Conservation (phyloP, 805 yeast species). For the Nakazawaea ernobii region DNA sequence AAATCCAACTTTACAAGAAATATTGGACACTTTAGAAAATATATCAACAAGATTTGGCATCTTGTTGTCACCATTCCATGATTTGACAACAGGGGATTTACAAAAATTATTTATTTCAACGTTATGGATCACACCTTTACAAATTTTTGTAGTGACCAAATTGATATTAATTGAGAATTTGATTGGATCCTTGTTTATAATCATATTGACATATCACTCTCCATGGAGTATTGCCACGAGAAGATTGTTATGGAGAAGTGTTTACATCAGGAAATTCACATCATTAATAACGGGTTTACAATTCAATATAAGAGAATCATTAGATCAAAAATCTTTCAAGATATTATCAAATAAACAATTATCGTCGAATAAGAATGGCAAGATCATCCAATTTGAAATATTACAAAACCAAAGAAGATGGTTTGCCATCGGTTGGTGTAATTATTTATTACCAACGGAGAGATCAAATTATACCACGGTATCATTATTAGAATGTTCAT, state of each 20-base stretch:
- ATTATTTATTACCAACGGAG: constrained; percentile 45
- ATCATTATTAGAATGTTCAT: constrained; percentile 23
- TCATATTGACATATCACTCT: constrained; percentile 38
- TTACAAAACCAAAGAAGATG: constrained; percentile 57
- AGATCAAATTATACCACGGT: constrained; percentile 42
- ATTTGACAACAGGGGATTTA: constrained; percentile 18
- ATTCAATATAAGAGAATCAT: constrained; percentile 12
- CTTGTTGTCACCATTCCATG: constrained; percentile 19
- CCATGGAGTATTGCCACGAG: constrained; percentile 42
- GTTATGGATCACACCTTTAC: constrained; percentile 36
- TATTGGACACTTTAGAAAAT: constrained; percentile 40
- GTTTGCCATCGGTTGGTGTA: constrained; percentile 58
- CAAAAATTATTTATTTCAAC: constrained; percentile 26
- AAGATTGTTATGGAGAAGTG: constrained; percentile 45
- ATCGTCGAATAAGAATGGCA: constrained; percentile 25
- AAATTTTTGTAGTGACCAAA: constrained; percentile 29
- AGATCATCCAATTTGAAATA: constrained; percentile 43
- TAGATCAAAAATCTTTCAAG: constrained; percentile 7
- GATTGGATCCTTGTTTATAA: constrained; percentile 31
- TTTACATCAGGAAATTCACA: constrained; percentile 31
- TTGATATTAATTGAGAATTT: constrained; percentile 28
- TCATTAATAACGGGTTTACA: constrained; percentile 37
- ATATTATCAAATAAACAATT: constrained; percentile 4
- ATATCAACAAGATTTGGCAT: constrained; percentile 36
- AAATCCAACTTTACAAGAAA: constrained; percentile 50